These are phyloP conservation scores for Zea luxurians DNA, from an alignment of 176 grass and related monocot species.

Conservation along the genomic window DNA sequence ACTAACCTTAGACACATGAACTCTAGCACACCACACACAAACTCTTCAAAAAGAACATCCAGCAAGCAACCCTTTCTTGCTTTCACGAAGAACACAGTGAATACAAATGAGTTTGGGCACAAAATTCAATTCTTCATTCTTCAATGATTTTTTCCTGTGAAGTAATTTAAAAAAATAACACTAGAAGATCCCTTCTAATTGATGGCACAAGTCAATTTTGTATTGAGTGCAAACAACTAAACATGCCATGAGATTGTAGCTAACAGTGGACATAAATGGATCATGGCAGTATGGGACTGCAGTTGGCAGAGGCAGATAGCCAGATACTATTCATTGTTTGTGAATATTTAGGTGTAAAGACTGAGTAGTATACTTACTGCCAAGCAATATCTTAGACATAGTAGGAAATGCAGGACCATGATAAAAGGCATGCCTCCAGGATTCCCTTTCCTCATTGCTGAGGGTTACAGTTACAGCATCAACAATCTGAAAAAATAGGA, in stretches of 20 bases:
- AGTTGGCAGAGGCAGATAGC: background rate
- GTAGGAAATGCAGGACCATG: conserved; percentile 77
- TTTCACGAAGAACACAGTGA: conserved; percentile 7
- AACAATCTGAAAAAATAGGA: conserved; percentile 55
- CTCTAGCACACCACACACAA: background rate
- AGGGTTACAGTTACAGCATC: conserved; percentile 36
- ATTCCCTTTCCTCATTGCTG: conserved; percentile 51
- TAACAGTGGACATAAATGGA: background rate
- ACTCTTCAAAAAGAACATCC: conserved; percentile 8
- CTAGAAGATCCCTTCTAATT: background rate
- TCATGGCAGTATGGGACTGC: conserved; percentile 2
- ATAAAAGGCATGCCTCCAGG: conserved; percentile 70
- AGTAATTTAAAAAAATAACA: background rate
- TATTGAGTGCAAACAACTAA: background rate
- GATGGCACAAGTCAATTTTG: conserved; percentile 1
- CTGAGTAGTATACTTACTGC: conserved; percentile 48
- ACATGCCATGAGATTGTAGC: conserved; percentile 20
- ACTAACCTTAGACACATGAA: background rate
- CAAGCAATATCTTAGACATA: conserved; percentile 75
- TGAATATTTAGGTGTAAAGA: conserved; percentile 27
- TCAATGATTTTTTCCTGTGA: background rate
- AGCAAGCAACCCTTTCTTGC: conserved; percentile 14
- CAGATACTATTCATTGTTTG: background rate
- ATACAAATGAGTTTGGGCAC: conserved; percentile 27
- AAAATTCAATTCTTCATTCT: background rate